Percentiles rank a stretch among this genome's conserved stretches.
phyloP scores from a whole-genome alignment of 208 protist species.

The Trypanosoma vivax region DNA sequence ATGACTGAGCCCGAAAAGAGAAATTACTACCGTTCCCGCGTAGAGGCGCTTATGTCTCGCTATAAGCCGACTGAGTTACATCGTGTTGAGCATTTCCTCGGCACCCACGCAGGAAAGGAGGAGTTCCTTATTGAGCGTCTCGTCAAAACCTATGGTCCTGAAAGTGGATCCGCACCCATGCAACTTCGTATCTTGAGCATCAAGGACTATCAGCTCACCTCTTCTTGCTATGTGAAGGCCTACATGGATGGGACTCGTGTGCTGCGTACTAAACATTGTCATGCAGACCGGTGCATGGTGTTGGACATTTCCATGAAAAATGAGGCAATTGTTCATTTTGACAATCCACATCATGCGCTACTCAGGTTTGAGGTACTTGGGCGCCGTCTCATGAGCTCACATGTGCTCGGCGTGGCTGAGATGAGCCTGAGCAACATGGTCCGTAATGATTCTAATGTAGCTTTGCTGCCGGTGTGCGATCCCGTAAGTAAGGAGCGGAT shows the following conservation, averaged over 20 bases:
- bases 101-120: constrained; percentile 25
- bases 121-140: constrained; percentile 31
- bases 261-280: constrained; percentile 45
- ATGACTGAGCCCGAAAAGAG: constrained; percentile 2
- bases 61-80: constrained; percentile 51
- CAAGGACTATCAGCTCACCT: constrained; percentile 27
- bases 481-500: constrained; percentile 8
- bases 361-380: constrained; percentile 54
- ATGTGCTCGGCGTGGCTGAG: constrained; percentile 37
- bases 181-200: constrained; percentile 59
- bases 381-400: constrained; percentile 30
- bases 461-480: constrained; percentile 58
- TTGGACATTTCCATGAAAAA: constrained; percentile 65
- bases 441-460: constrained; percentile 50
- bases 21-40: constrained; percentile 19
- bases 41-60: constrained; percentile 27
- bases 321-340: constrained; percentile 44
- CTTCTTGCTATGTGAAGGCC: constrained; percentile 62
- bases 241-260: constrained; percentile 45
- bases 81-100: constrained; percentile 55
- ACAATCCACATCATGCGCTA: constrained; percentile 28
- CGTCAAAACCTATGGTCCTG: constrained; percentile 17
- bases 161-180: constrained; percentile 50
- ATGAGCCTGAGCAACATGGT: constrained; percentile 52
- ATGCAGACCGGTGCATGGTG: constrained; percentile 13